Evolutionary conservation across 805 yeast genomes (phyloP).

Genomic region (Kuraishia capsulata): DNA sequence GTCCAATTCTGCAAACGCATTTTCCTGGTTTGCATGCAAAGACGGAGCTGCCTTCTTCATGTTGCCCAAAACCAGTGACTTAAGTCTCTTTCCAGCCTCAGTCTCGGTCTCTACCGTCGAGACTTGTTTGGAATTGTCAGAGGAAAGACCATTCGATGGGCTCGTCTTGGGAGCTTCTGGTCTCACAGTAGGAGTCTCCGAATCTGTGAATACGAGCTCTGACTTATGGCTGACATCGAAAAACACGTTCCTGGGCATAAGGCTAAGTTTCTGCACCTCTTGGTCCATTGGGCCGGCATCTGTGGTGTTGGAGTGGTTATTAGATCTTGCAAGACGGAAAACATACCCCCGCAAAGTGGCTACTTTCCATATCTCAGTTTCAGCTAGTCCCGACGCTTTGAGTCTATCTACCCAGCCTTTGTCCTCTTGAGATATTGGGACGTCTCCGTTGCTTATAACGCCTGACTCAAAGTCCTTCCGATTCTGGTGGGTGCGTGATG

Average conservation of each 20-base stretch:
- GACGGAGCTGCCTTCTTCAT: slow-evolving; percentile 27
- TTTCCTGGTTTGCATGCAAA: slow-evolving; percentile 26
- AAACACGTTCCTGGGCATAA: slow-evolving; percentile 43
- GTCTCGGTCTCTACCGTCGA: background rate
- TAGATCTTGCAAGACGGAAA: slow-evolving; percentile 37
- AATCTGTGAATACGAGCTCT: slow-evolving; percentile 5
- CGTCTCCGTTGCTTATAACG: slow-evolving; percentile 30
- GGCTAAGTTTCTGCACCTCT: slow-evolving; percentile 22
- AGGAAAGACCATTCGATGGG: background rate
- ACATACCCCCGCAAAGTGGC: slow-evolving; percentile 63
- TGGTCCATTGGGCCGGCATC: slow-evolving; percentile 9
- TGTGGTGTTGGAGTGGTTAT: background rate
- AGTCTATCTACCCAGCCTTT: slow-evolving; percentile 65
- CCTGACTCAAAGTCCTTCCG: slow-evolving; percentile 21
- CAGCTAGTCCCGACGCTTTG: slow-evolving; percentile 63
- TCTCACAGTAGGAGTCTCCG: background rate
- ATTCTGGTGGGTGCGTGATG: slow-evolving; percentile 1
- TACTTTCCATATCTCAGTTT: slow-evolving; percentile 76
- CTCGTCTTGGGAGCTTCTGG: background rate
- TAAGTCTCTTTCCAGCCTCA: background rate
- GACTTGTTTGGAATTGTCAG: slow-evolving; percentile 6
- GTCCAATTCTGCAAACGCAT: slow-evolving; percentile 36
- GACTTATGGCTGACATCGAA: slow-evolving; percentile 29
- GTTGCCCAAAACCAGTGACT: background rate
- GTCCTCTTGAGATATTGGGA: slow-evolving; percentile 58